A percentile compares a stretch with the other conserved stretches of the same genome.
Evolutionary conservation across 2,329 filamentous ascomycete genomes (phyloP).

Genomic region (Hypoxylon sp.): DNA sequence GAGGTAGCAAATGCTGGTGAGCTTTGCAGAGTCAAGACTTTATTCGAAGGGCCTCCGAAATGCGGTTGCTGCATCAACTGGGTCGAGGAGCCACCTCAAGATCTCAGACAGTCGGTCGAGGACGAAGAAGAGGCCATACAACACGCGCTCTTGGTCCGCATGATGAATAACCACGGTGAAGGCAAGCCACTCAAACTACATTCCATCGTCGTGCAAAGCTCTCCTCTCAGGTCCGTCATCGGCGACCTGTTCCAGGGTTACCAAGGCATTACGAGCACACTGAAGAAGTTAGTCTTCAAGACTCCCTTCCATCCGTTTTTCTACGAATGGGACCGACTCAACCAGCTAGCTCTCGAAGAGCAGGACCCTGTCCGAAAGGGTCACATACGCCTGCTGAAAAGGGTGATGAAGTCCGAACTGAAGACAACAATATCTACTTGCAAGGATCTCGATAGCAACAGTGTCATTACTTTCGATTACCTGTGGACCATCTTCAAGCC

Average conservation of each 20-base stretch:
- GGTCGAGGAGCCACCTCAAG: conserved; percentile 37
- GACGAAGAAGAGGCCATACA: conserved; percentile 17
- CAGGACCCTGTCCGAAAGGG: conserved; percentile 53
- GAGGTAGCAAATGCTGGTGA: no score
- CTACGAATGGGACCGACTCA: conserved; percentile 50
- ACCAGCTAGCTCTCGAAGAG: conserved; percentile 57
- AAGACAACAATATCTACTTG: conserved; percentile 57
- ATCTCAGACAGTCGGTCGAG: conserved; percentile 24
- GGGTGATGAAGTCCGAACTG: conserved; percentile 59
- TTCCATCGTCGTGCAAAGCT: conserved; percentile 66
- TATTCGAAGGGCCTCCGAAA: conserved; percentile 41
- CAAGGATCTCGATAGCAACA: conserved; percentile 60
- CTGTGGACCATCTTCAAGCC: conserved; percentile 63
- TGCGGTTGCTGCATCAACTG: conserved; percentile 45
- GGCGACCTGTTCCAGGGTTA: conserved; percentile 63
- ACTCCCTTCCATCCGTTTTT: conserved; percentile 70
- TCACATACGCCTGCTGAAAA: conserved; percentile 52
- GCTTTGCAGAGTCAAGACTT: conserved; percentile 20
- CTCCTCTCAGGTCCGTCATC: conserved; percentile 65
- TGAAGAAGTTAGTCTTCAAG: conserved; percentile 67
- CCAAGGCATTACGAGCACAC: conserved; percentile 64
- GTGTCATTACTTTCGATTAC: conserved; percentile 61
- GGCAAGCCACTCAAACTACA: conserved; percentile 22
- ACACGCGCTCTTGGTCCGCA: conserved; percentile 25
- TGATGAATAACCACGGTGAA: conserved; percentile 17